These are phyloP conservation scores for Berkeleyomyces rouxiae DNA, from an alignment of 2,329 filamentous ascomycete species.

Conservation along the genomic window DNA sequence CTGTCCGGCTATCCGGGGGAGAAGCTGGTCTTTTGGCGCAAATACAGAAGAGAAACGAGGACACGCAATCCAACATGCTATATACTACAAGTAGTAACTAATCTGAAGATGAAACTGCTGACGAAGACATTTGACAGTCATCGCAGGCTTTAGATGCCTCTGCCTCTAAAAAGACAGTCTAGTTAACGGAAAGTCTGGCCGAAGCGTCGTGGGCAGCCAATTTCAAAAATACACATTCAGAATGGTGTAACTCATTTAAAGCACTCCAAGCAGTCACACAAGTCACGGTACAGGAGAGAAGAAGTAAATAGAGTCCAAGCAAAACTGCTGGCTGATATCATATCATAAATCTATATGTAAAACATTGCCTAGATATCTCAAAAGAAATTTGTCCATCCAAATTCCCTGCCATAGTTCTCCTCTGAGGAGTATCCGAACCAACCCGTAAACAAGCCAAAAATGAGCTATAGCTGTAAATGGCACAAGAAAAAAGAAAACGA, in stretches of 20 bases:
- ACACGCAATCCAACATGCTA: too few species aligned
- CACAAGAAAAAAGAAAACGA: background rate
- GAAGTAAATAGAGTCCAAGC: background rate
- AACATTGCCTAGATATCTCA: conserved; percentile 1
- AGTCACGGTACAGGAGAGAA: background rate
- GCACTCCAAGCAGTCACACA: background rate
- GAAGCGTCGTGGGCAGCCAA: background rate
- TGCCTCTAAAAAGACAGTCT: background rate
- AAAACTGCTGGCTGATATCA: conserved; percentile 1
- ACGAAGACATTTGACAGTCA: too few species aligned
- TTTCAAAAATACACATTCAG: too few species aligned
- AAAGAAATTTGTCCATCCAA: background rate
- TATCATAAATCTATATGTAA: conserved; percentile 8
- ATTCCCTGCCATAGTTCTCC: background rate
- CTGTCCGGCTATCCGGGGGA: too few species aligned
- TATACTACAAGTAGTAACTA: too few species aligned
- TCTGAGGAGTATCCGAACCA: background rate
- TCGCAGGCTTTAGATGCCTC: background rate
- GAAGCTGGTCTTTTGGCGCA: too few species aligned
- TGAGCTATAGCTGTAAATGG: background rate
- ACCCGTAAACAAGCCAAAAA: background rate
- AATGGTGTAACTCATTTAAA: too few species aligned
- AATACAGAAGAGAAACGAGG: too few species aligned
- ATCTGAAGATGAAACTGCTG: too few species aligned
- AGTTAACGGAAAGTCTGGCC: background rate